Conservation (phyloP, 352 stramenopile genomes). For the Phytophthora multivora region DNA sequence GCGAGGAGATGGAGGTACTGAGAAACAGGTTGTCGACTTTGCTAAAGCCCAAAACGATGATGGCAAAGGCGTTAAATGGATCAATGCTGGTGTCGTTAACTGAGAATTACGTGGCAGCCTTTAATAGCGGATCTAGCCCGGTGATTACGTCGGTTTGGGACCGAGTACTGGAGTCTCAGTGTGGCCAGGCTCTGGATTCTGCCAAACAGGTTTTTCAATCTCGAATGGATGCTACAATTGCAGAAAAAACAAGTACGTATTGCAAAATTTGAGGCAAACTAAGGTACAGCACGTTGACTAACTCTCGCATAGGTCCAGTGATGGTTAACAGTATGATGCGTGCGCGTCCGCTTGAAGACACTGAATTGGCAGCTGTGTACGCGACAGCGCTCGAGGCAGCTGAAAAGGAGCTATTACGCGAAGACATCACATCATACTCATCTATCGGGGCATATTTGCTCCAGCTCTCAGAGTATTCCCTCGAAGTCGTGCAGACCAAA, state of each 20-base stretch:
- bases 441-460: slow-evolving; percentile 46
- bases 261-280: neutral
- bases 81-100: slow-evolving; percentile 73
- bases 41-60: slow-evolving; percentile 73
- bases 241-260: slow-evolving; percentile 45
- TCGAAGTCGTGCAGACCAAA: slow-evolving; percentile 36
- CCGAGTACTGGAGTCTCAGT: slow-evolving; percentile 77
- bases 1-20: slow-evolving; percentile 60
- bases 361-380: slow-evolving; percentile 38
- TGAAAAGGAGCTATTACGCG: slow-evolving; percentile 40
- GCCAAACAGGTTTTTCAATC: slow-evolving; percentile 55
- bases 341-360: slow-evolving; percentile 45
- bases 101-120: slow-evolving; percentile 64
- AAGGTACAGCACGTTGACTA: slow-evolving; percentile 3
- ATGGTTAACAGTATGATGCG: slow-evolving; percentile 37
- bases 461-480: slow-evolving; percentile 59
- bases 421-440: slow-evolving; percentile 47
- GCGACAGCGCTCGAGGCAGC: slow-evolving; percentile 33
- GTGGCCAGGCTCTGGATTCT: slow-evolving; percentile 58
- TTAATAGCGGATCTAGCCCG: slow-evolving; percentile 72
- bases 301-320: slow-evolving; percentile 27
- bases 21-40: slow-evolving; percentile 57
- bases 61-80: slow-evolving; percentile 62
- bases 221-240: slow-evolving; percentile 34
- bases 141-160: slow-evolving; percentile 87